Conservation (phyloP, 2,329 filamentous ascomycete species). For the Trichoderma sp. region DNA sequence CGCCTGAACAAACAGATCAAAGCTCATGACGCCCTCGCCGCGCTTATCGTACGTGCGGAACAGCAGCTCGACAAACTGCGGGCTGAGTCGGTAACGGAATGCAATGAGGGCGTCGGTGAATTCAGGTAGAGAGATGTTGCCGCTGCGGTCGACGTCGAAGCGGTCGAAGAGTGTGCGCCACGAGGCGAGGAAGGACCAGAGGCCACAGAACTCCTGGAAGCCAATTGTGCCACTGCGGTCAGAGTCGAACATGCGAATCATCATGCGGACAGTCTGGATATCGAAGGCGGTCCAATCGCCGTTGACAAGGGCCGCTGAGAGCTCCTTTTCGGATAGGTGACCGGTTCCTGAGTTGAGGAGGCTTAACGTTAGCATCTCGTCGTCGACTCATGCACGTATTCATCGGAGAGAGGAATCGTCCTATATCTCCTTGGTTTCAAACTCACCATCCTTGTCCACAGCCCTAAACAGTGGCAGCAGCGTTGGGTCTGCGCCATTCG, state of each 20-base stretch:
- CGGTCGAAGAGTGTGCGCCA: conserved; percentile 95
- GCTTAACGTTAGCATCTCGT: background rate
- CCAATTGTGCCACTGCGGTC: conserved; percentile 85
- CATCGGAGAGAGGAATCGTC: background rate
- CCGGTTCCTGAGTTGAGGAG: conserved; percentile 58
- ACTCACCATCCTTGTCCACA: conserved; percentile 78
- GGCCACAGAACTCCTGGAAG: conserved; percentile 92
- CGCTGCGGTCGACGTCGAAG: conserved; percentile 83
- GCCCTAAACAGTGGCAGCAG: conserved; percentile 84
- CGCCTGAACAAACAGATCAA: conserved; percentile 95
- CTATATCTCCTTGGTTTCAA: background rate
- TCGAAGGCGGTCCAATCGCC: conserved; percentile 96
- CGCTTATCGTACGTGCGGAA: conserved; percentile 88
- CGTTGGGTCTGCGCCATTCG: conserved; percentile 61
- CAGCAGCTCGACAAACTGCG: conserved; percentile 77
- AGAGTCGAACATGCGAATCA: conserved; percentile 99
- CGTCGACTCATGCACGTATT: background rate
- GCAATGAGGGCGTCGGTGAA: conserved; percentile 87
- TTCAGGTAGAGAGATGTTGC: conserved; percentile 81
- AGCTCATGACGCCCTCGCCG: conserved; percentile 70
- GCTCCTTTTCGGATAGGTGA: conserved; percentile 79
- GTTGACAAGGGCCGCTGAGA: conserved; percentile 88
- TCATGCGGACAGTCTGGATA: conserved; percentile 91
- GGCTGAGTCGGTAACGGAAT: conserved; percentile 88
- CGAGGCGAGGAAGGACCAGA: conserved; percentile 93